Evolutionary conservation across 257 asterid species (phyloP).

Genomic region (Ballota nigra): DNA sequence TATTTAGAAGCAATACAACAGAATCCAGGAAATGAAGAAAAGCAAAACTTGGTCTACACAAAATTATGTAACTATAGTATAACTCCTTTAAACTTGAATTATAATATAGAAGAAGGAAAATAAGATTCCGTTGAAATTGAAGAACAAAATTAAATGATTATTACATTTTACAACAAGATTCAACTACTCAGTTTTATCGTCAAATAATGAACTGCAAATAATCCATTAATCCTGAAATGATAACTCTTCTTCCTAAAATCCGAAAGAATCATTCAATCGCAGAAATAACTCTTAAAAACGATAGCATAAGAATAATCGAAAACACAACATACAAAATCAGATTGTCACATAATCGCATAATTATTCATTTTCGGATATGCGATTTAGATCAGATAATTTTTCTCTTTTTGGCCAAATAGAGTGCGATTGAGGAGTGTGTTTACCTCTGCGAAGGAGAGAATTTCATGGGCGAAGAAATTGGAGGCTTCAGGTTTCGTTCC

Average conservation of each 20-base stretch:
- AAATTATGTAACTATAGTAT: neutral
- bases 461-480: slow-evolving; percentile 20
- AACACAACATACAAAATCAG: neutral
- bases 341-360: neutral
- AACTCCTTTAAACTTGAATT: neutral
- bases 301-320: neutral
- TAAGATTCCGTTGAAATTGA: neutral
- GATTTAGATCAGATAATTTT: neutral
- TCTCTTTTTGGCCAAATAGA: neutral
- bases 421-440: slow-evolving; percentile 4
- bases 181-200: slow-evolving; percentile 4
- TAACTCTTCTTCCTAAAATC: neutral
- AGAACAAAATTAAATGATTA: neutral
- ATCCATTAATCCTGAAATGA: neutral
- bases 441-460: slow-evolving; percentile 14
- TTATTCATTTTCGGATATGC: neutral
- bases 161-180: neutral
- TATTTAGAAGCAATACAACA: neutral
- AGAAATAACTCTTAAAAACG: neutral
- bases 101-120: neutral
- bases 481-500: slow-evolving; percentile 11
- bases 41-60: neutral
- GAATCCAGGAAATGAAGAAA: neutral
- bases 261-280: neutral
- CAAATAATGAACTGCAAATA: slow-evolving; percentile 4